Percentiles rank a stretch among this genome's conserved stretches.
phyloP scores from a whole-genome alignment of 495 filamentous ascomycete genomes.

The Neurospora sp. region DNA sequence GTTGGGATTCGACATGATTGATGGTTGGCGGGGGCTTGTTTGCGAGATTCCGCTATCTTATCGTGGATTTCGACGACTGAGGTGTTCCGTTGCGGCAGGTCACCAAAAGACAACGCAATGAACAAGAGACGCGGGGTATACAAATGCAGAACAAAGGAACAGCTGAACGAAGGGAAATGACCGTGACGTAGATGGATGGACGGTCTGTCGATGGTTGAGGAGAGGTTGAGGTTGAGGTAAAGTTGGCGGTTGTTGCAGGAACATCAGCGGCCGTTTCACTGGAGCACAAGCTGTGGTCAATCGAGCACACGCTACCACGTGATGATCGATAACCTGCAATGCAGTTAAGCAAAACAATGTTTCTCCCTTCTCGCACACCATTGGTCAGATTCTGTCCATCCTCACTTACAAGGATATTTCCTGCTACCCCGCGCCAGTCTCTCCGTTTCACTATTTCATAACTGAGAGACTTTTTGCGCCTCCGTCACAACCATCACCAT shows the following conservation, averaged over 20 bases:
- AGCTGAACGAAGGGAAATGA: background rate
- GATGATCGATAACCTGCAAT: background rate
- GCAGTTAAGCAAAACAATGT: background rate
- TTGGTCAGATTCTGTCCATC: background rate
- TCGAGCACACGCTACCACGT: background rate
- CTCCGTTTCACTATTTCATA: too few species aligned
- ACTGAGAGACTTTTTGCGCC: too few species aligned
- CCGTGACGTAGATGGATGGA: background rate
- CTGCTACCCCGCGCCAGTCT: too few species aligned
- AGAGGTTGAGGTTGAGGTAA: background rate
- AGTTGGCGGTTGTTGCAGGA: background rate
- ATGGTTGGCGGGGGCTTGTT: background rate
- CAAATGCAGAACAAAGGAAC: background rate
- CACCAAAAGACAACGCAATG: background rate
- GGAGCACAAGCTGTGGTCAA: background rate
- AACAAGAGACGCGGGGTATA: background rate
- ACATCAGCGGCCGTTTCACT: background rate
- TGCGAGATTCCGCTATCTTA: background rate
- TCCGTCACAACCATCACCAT: too few species aligned
- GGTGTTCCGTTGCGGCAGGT: background rate
- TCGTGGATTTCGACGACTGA: background rate
- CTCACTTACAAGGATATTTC: background rate
- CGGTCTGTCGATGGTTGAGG: background rate
- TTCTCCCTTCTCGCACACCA: background rate
- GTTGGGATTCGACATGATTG: constrained; percentile 44